These are phyloP conservation scores for Clavispora vitiphila DNA, from an alignment of 805 yeast genomes.

Conservation along the genomic window DNA sequence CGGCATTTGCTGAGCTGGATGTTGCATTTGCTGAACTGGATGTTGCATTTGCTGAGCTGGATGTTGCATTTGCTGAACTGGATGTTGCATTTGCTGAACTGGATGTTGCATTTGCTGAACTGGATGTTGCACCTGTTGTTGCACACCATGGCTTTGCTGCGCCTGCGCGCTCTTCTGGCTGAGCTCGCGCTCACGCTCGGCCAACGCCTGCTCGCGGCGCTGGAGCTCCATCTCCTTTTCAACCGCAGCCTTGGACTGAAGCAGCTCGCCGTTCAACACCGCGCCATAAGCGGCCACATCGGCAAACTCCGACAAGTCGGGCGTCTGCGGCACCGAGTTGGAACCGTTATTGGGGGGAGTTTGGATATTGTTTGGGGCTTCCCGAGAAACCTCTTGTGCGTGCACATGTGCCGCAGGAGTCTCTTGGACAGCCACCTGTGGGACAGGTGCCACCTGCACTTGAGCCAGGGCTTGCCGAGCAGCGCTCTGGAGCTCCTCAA, in stretches of 20 bases:
- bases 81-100: too few species aligned
- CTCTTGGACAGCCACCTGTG: not conserved
- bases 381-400: too few species aligned
- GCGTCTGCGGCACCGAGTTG: constrained; percentile 10
- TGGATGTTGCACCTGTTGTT: not conserved
- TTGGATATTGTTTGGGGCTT: too few species aligned
- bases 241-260: not conserved
- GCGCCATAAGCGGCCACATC: constrained; percentile 37
- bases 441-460: not conserved
- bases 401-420: too few species aligned
- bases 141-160: not conserved
- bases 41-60: too few species aligned
- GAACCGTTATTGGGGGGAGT: too few species aligned
- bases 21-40: not conserved
- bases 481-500: not conserved
- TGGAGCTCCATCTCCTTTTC: constrained; percentile 22
- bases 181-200: constrained; percentile 13
- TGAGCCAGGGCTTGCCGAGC: not conserved
- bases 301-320: constrained; percentile 31
- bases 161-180: not conserved
- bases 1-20: not conserved
- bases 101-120: not conserved
- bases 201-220: constrained; percentile 23
- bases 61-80: too few species aligned
- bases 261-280: constrained; percentile 24